These are phyloP conservation scores for Solanum piurae DNA, from an alignment of 257 asterid species.

Conservation along the genomic window DNA sequence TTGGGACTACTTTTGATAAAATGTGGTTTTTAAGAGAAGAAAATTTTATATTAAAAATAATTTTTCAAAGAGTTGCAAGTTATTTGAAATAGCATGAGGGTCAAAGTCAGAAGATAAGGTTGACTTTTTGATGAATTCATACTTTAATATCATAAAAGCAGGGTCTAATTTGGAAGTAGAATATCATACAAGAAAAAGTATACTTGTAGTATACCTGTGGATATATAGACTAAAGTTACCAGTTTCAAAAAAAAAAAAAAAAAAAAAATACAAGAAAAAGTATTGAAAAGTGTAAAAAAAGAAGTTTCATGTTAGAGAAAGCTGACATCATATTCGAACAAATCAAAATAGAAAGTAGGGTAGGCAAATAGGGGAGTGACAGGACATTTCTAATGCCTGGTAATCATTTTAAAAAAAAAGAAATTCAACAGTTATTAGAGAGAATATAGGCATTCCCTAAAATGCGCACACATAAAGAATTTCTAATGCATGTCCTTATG, in stretches of 20 bases:
- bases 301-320: neutral
- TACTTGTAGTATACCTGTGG: no score
- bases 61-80: neutral
- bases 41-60: no score
- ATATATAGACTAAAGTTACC: no score
- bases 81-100: neutral
- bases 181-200: neutral
- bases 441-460: neutral
- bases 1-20: neutral
- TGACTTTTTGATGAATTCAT: neutral
- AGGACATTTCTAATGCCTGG: neutral
- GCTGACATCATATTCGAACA: neutral
- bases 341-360: neutral
- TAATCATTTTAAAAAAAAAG: neutral
- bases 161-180: neutral
- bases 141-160: neutral
- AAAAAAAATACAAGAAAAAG: neutral
- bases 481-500: neutral
- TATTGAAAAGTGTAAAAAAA: neutral
- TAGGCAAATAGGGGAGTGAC: neutral
- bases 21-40: neutral
- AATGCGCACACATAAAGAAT: neutral
- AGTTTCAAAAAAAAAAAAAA: no score
- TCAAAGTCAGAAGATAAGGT: neutral
- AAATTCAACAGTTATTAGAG: neutral